Evolutionary conservation across 1,139 yeast genomes (phyloP).

Genomic region (Hansenula sp.): DNA sequence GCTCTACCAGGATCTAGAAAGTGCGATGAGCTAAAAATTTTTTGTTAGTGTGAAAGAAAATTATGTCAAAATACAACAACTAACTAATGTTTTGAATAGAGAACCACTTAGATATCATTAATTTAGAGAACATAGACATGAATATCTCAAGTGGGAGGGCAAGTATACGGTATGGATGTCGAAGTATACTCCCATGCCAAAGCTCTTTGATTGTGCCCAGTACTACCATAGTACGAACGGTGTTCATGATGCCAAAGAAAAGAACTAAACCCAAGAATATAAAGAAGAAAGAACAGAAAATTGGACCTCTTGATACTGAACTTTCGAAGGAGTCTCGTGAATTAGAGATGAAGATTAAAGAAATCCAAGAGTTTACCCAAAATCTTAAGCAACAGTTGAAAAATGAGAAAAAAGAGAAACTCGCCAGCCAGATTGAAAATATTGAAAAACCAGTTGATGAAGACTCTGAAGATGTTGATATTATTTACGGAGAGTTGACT

Average conservation of each 20-base stretch:
- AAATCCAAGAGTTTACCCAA: slow-evolving; percentile 36
- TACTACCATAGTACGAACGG: neutral
- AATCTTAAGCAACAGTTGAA: slow-evolving; percentile 25
- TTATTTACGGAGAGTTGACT: slow-evolving; percentile 19
- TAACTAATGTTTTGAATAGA: too few relatives aligned
- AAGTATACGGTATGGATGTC: neutral
- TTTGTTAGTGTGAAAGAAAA: neutral
- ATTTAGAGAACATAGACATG: too few relatives aligned
- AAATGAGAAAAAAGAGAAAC: slow-evolving; percentile 19
- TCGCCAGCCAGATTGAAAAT: slow-evolving; percentile 8
- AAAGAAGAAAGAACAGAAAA: neutral
- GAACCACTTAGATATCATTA: too few relatives aligned
- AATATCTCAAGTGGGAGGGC: neutral
- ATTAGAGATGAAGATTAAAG: slow-evolving; percentile 32
- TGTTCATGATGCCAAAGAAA: neutral
- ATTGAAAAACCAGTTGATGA: slow-evolving; percentile 11
- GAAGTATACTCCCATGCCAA: neutral
- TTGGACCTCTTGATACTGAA: neutral
- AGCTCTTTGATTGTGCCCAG: neutral
- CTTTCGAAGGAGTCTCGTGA: slow-evolving; percentile 19
- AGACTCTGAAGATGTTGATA: slow-evolving; percentile 28
- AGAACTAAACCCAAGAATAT: neutral
- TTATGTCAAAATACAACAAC: too few relatives aligned
- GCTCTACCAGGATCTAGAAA: neutral
- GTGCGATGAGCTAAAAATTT: slow-evolving; percentile 1